These are phyloP conservation scores for barley (Hordeum vulgare) DNA, from an alignment of 176 grass and related monocot genomes.

Conservation along the genomic window MorexV3_pseudomolecules_assembly NC_058520.1:462713718-462714217, in stretches of 20 bases:
- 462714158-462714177: slow-evolving; percentile 52
- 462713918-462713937: slow-evolving; percentile 68
- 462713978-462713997: slow-evolving; percentile 45
- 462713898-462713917: slow-evolving; percentile 61
- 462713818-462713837: background rate
- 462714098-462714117: slow-evolving; percentile 71
- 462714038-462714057: slow-evolving; percentile 42
- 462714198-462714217: slow-evolving; percentile 60
- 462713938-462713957: slow-evolving; percentile 27
- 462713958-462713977: slow-evolving; percentile 27
- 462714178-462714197: slow-evolving; percentile 32
- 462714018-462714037: slow-evolving; percentile 4
- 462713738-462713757: slow-evolving; percentile 49
- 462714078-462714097: slow-evolving; percentile 42
- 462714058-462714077: slow-evolving; percentile 61
- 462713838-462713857: background rate
- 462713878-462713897: slow-evolving; percentile 41
- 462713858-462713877: slow-evolving; percentile 39
- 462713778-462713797: slow-evolving; percentile 48
- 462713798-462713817: background rate
- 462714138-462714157: slow-evolving; percentile 45
- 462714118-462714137: slow-evolving; percentile 48
- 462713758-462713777: slow-evolving; percentile 58
- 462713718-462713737: slow-evolving; percentile 44
- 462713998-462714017: slow-evolving; percentile 55